phyloP scores from a whole-genome alignment of 2,329 filamentous ascomycete species.

The Aspergillus sp. region DNA sequence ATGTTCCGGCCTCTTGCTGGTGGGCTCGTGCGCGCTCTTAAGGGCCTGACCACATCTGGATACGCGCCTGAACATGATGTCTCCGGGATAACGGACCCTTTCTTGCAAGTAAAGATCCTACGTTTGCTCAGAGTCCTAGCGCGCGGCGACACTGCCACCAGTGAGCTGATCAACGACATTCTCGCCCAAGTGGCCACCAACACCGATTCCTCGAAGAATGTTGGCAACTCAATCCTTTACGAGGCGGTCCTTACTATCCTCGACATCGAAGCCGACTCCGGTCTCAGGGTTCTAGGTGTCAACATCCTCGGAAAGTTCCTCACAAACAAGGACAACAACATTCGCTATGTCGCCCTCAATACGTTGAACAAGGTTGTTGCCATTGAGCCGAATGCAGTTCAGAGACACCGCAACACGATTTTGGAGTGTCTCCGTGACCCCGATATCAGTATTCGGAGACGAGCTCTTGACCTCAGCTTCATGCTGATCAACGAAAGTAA shows the following conservation, averaged over 20 bases:
- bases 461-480: constrained; percentile 96
- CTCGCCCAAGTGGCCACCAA: constrained; percentile 97
- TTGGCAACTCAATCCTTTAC: constrained; percentile 97
- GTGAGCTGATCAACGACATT: constrained; percentile 98
- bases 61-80: constrained; percentile 98
- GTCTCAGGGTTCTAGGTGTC: constrained; percentile 88
- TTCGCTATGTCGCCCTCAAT: constrained; percentile 96
- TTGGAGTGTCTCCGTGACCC: constrained; percentile 94
- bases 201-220: constrained; percentile 97
- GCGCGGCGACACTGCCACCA: constrained; percentile 82
- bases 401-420: constrained; percentile 96
- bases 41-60: constrained; percentile 89
- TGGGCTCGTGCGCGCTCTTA: constrained; percentile 84
- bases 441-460: constrained; percentile 94
- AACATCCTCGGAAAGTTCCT: constrained; percentile 99
- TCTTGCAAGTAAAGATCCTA: constrained; percentile 95
- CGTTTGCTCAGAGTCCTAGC: constrained; percentile 83
- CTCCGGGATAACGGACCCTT: constrained; percentile 96
- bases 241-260: constrained; percentile 96
- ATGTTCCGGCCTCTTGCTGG: constrained; percentile 88
- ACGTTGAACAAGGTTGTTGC: constrained; percentile 98
- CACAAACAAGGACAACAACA: constrained; percentile 99
- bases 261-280: constrained; percentile 96
- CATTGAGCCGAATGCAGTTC: constrained; percentile 95
- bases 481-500: constrained; percentile 98